phyloP scores from a whole-genome alignment of 306 rosid genomes.

The Adenanthera pavonina region DNA sequence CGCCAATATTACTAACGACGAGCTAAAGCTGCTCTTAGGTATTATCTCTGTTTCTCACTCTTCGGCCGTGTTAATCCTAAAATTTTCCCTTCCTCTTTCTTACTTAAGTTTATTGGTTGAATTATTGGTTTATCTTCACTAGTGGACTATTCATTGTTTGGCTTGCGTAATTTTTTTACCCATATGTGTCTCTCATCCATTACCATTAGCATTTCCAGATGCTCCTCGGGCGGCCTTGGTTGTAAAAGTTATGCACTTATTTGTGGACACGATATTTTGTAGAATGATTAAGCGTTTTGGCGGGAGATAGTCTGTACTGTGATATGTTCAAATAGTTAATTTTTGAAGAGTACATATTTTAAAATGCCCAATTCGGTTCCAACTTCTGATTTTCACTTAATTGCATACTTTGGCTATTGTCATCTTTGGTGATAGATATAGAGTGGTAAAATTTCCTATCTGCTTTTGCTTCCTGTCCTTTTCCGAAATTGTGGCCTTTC shows the following conservation, averaged over 20 bases:
- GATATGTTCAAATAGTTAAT: neutral
- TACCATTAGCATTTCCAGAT: neutral
- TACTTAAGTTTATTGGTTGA: neutral
- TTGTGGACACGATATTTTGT: neutral
- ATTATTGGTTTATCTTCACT: neutral
- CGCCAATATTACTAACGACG: neutral
- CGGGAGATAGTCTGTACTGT: neutral
- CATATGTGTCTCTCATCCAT: neutral
- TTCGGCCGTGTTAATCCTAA: neutral
- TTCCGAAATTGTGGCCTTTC: neutral
- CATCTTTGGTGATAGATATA: neutral
- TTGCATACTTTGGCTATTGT: neutral
- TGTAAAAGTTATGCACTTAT: neutral
- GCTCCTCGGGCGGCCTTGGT: no score
- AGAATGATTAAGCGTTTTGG: neutral
- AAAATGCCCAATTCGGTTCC: neutral
- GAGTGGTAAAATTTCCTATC: neutral
- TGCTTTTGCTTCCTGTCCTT: neutral
- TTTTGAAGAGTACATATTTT: neutral
- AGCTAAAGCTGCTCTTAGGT: slow-evolving; percentile 16
- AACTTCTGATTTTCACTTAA: neutral
- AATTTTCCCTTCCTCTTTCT: neutral
- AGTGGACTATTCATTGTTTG: neutral
- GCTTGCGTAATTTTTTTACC: neutral
- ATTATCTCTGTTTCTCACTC: neutral